Base-by-base conservation (phyloP, 106 monocot genomes). In the Dioscorea zingiberensis region DNA sequence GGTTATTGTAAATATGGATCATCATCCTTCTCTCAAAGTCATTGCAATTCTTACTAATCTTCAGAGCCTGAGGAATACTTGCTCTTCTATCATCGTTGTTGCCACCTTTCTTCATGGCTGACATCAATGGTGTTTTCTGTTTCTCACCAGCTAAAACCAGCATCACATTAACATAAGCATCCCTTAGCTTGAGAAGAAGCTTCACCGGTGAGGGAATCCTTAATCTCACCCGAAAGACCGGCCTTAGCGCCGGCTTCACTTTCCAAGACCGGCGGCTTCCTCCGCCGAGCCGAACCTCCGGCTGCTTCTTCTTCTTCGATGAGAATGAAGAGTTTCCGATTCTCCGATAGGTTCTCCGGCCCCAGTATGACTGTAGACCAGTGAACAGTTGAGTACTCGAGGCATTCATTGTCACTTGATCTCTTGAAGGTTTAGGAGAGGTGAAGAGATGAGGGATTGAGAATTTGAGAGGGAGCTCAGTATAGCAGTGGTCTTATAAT, bases 101-200 rank as follows among this genome's bases (percentile, higher is more conserved):
- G 23, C 4, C n/a, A 18, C 12, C 53, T 3, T 18, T 3, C 53
- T 54, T 54, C 53, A 13, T 54, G 14, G 17, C 56, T 21, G 22
- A 19, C 21, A 12, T 1, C 65, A 25, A 65, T 18, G 48, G 65
- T 26, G 18, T 4, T 1, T 4, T 21, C 38, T 38, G 6, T 3
- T 18, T 1, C 2, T 48, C 65, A 3, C 44, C 44, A 8, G 44
- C 62, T 19, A 62, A 19, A 19, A 13, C 21, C 44, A 65, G 48
- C 48, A 65, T 49, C 48, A 48, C 48, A n/a, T 65, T 26, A 6
- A 48, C 48, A 19, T 65, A 48, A 16, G 65, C 65, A 16, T 65
- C 65, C 65, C 48, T 48, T 13, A 69, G 21, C 55, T 21, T 32
- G 19, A 21, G 32, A 29, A 68, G 21, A 4, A 56, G 68, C 21